Base-by-base conservation (phyloP, 768 basidiomycete species). In the Auricularia cornea region DNA sequence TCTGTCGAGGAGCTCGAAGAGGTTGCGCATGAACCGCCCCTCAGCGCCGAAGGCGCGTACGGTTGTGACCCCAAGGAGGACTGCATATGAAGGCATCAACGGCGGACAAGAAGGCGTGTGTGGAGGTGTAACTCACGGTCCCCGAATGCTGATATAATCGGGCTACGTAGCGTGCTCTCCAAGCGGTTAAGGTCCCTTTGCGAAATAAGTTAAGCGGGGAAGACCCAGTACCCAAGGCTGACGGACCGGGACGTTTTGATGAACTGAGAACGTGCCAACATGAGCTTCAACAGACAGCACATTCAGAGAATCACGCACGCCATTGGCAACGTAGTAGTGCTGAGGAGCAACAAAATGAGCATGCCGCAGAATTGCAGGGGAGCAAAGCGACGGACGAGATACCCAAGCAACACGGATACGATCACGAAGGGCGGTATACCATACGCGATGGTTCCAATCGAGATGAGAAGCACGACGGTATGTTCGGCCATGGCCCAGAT, bases 111-210 rank as follows among this genome's bases (percentile, higher is more conserved):
- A 5, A 48, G 20, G 20, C 20, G 23, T 48, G 10, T 6, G 44
- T 18, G 44, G 20, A 5, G 44, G 20, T 14, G 6, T 6, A 5
- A 20, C 44, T 12, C 20, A 48, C 44, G 65, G 26, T 66, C 63
- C 26, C 52, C 61, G 60, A 64, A 66, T 10, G 64, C 67, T 10
- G 63, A 67, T 64, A 60, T 63, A 59, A 67, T 65, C 16, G 68
- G 66, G 12, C 64, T 64, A 57, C 74, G 67, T n/a, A 73, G 70
- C 11, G 72, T 75, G 33, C 75, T 72, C 61, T 75, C 74, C 44
- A 76, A 68, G 31, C 76, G 60, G 35, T 75, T 61, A 32, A 76
- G 61, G 61, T 74, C 74, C 59, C 76, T 62, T 71, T 70, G 51
- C 70, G 68, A 33, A 65, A 60, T 54, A 76, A 54, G 59, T 62